A percentile compares a stretch with the other conserved stretches of the same genome.
phyloP scores from a whole-genome alignment of 2,329 filamentous ascomycete species.

The Aureobasidium sp. region DNA sequence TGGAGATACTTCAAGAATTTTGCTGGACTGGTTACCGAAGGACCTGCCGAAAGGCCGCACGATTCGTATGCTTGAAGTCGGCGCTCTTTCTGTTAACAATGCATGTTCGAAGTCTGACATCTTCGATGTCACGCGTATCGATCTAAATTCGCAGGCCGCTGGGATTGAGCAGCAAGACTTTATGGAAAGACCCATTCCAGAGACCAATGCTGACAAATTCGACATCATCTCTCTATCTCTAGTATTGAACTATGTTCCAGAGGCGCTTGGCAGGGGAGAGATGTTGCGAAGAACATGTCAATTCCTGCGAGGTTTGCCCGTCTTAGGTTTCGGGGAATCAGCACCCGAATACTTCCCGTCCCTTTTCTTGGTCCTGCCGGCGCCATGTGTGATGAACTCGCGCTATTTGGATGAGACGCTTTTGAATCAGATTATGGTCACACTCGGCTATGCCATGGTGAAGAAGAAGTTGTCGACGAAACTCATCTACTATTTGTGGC shows the following conservation, averaged over 20 bases:
- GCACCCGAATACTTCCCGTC: slow-evolving; percentile 49
- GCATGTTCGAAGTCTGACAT: slow-evolving; percentile 66
- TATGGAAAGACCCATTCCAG: slow-evolving; percentile 75
- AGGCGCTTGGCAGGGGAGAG: slow-evolving; percentile 64
- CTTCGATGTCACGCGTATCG: slow-evolving; percentile 76
- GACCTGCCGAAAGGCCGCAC: slow-evolving; percentile 18
- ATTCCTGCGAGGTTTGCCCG: slow-evolving; percentile 50
- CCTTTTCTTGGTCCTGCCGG: slow-evolving; percentile 83
- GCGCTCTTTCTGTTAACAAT: slow-evolving; percentile 77
- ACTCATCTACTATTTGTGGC: slow-evolving; percentile 86
- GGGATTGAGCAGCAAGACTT: slow-evolving; percentile 88
- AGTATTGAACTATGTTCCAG: slow-evolving; percentile 89
- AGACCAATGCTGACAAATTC: slow-evolving; percentile 56
- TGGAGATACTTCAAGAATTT: slow-evolving; percentile 55
- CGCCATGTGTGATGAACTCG: slow-evolving; percentile 83
- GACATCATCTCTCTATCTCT: slow-evolving; percentile 88
- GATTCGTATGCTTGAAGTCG: slow-evolving; percentile 76
- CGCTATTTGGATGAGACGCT: slow-evolving; percentile 72
- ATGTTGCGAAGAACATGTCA: slow-evolving; percentile 74
- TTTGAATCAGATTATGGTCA: slow-evolving; percentile 65
- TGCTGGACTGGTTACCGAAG: slow-evolving; percentile 51
- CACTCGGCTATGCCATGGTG: slow-evolving; percentile 62
- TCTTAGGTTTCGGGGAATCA: slow-evolving; percentile 18
- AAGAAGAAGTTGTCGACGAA: slow-evolving; percentile 71
- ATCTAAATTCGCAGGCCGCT: slow-evolving; percentile 77